phyloP scores from a whole-genome alignment of 495 filamentous ascomycete genomes.

The Elaphomyces granulatus region DNA sequence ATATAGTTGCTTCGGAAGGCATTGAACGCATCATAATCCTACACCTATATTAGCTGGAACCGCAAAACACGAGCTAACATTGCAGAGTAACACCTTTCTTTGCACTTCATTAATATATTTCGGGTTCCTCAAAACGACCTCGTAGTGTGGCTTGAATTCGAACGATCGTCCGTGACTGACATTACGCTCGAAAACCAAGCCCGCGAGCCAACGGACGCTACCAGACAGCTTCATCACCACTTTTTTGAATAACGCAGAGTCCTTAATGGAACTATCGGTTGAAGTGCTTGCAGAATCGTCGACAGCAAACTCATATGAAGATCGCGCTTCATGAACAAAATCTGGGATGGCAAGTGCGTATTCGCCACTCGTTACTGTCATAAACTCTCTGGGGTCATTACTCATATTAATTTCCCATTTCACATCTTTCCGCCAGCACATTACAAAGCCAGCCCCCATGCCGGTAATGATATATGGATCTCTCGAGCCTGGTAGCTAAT shows the following conservation, averaged over 20 bases:
- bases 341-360: slow-evolving; percentile 90
- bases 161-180: slow-evolving; percentile 58
- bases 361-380: slow-evolving; percentile 88
- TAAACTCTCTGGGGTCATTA: slow-evolving; percentile 79
- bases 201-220: slow-evolving; percentile 79
- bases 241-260: slow-evolving; percentile 79
- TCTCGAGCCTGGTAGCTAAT: slow-evolving; percentile 41
- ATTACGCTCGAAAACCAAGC: slow-evolving; percentile 82
- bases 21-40: slow-evolving; percentile 77
- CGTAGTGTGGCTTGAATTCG: slow-evolving; percentile 81
- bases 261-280: slow-evolving; percentile 50
- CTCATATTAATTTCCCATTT: slow-evolving; percentile 68
- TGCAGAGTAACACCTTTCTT: slow-evolving; percentile 24
- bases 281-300: slow-evolving; percentile 48
- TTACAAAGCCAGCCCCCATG: slow-evolving; percentile 83
- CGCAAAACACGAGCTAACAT: neutral
- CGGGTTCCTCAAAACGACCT: slow-evolving; percentile 73
- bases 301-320: slow-evolving; percentile 39
- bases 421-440: slow-evolving; percentile 95
- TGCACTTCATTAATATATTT: slow-evolving; percentile 45
- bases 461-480: slow-evolving; percentile 92
- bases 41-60: slow-evolving; percentile 12
- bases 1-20: slow-evolving; percentile 94
- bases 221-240: slow-evolving; percentile 97
- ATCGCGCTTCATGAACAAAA: slow-evolving; percentile 74